A percentile compares a stretch with the other conserved stretches of the same genome.
Evolutionary conservation across 345 rosid species (phyloP).

Genomic region (Eutrema yunnanense): DNA sequence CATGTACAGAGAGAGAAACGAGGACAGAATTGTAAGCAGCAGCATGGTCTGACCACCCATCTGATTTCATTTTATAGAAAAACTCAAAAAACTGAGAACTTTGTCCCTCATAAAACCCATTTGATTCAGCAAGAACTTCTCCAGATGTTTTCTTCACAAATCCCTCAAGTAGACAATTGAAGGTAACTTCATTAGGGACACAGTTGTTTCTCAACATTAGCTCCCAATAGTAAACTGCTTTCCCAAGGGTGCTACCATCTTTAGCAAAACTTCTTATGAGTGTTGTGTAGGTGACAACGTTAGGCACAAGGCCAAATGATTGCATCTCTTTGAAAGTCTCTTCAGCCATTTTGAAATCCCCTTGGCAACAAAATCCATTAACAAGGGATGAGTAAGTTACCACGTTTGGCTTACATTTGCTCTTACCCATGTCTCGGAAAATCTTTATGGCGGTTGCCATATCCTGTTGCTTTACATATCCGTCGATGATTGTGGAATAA

Average conservation of each 20-base stretch:
- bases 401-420: slow-evolving; percentile 65
- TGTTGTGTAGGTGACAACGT: slow-evolving; percentile 71
- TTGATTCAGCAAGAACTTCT: slow-evolving; percentile 1
- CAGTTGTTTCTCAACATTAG: slow-evolving; percentile 61
- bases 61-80: slow-evolving; percentile 50
- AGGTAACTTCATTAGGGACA: slow-evolving; percentile 64
- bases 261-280: slow-evolving; percentile 61
- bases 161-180: slow-evolving; percentile 64
- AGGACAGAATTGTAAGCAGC: slow-evolving; percentile 64
- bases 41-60: slow-evolving; percentile 47
- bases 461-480: slow-evolving; percentile 70
- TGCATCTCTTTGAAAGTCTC: slow-evolving; percentile 53
- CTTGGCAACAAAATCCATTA: slow-evolving; percentile 57
- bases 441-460: slow-evolving; percentile 46
- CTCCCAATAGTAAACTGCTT: slow-evolving; percentile 64
- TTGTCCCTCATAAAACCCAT: slow-evolving; percentile 25
- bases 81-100: slow-evolving; percentile 42
- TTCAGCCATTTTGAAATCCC: slow-evolving; percentile 56
- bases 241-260: slow-evolving; percentile 51
- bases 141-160: slow-evolving; percentile 36
- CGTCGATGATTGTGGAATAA: slow-evolving; percentile 73
- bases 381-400: slow-evolving; percentile 73
- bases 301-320: slow-evolving; percentile 55
- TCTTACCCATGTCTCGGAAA: slow-evolving; percentile 54
- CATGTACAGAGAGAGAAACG: slow-evolving; percentile 53